Base-by-base conservation (phyloP, 257 asterid species). In the Cruciata laevipes region DNA sequence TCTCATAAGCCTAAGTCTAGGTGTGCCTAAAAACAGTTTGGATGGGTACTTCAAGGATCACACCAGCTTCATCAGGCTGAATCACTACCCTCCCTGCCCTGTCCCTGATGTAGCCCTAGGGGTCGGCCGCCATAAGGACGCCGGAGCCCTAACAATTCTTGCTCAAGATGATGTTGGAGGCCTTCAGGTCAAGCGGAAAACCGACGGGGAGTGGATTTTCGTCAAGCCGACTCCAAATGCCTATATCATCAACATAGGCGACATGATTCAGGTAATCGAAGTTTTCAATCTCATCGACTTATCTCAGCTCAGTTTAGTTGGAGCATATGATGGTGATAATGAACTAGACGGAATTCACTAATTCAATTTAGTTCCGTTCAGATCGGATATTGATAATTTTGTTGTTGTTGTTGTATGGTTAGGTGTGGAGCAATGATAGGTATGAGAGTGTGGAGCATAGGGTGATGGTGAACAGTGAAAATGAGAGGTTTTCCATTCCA, bases 361-460 rank as follows among this genome's bases (percentile, higher is more conserved):
- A 8, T 38, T 38, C 12, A 9, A 38, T 38, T 42, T 17, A 44
- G n/a, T 44, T 44, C n/a, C 14, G 20, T 16, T 20, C 25, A 18
- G 59, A 3, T 49, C 20, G 56, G 21, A 51, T 51, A 51, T 23
- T 57, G 63, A 5, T n/a, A 61, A 10, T 23, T 12, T 37, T 37
- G 42, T 47, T 17, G 16, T 14, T 44, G 7, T 16, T 47, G 55
- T 17, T 47, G 55, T 47, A 16, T 47, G 55, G 55, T 58, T 68
- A 86, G 94, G 95, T 86, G 8, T 86, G 89, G 91, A 89, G 96
- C 85, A 88, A 88, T 65, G 87, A 78, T 71, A 81, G 70, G 74
- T 89, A 86, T 55, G 88, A 83, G 47, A 89, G 96, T 33, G 96
- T 89, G 74, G 96, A 89, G 78, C 95, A 86, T 65, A 82, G 96